Base-by-base conservation (phyloP, 352 stramenopile species). In the Thalassiosira exigua region DNA sequence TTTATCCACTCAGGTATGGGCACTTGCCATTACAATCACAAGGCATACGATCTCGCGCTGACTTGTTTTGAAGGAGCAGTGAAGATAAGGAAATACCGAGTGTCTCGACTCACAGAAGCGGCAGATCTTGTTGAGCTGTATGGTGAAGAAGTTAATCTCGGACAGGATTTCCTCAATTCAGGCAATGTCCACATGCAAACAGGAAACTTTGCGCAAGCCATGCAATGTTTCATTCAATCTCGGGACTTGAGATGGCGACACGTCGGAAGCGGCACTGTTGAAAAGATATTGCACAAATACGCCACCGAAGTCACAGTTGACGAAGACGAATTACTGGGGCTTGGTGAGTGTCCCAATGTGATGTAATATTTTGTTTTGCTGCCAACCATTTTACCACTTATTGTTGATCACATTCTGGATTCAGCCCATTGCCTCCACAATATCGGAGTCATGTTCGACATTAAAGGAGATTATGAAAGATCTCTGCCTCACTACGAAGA, bases 401-500 rank as follows among this genome's bases (percentile, higher is more conserved):
- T n/a, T n/a, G n/a, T n/a, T n/a, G n/a, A n/a, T n/a, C n/a, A n/a
- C n/a, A n/a, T n/a, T 46, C n/a, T 26, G 22, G 32, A 67, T 0
- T 60, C 42, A 79, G 77, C 77, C 11, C 77, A 85, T 67, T 85
- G 77, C 27, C 65, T 85, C 12, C 77, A 85, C 36, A 85, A 85
- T 61, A 81, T 85, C 24, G 77, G 77, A 22, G 57, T 79, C 36
- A 64, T 85, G 17, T 85, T 85, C 44, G 77, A 85, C 29, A 85
- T 81, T 0, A 85, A 85, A 36, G 78, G 78, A 19, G 77, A 85
- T n/a, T 80, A 85, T 26, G 17, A 81, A 39, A 48, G 77, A 57
- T 81, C 77, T 69, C 48, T 79, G 24, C 77, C 77, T 26, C 77
- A 85, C 52, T 85, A 85, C 11, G 70, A 85, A 69, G 77, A 85